These are phyloP conservation scores for Conoideocrella luteorostrata DNA, from an alignment of 2,329 filamentous ascomycete species.

Conservation along the genomic window DNA sequence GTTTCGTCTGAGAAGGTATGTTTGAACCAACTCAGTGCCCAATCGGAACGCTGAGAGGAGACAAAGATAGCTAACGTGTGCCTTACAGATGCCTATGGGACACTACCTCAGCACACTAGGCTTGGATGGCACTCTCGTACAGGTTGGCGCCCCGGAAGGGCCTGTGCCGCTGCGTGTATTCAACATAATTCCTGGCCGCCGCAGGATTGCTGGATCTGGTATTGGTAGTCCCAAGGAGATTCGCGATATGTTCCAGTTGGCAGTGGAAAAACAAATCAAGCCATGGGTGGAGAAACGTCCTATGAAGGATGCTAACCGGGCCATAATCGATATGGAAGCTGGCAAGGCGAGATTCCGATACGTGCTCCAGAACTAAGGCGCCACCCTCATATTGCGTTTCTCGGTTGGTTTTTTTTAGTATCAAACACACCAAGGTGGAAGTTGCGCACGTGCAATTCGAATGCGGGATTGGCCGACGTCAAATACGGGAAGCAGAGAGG, in stretches of 20 bases:
- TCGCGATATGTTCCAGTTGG: conserved; percentile 52
- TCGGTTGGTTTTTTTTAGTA: too few relatives aligned
- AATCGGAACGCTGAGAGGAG: too few relatives aligned
- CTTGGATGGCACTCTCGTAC: conserved; percentile 54
- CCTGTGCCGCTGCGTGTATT: conserved; percentile 22
- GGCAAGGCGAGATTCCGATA: conserved; percentile 46
- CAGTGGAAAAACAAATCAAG: conserved; percentile 46
- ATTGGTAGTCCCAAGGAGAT: conserved; percentile 51
- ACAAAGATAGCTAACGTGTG: not conserved
- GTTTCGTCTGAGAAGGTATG: conserved; percentile 34
- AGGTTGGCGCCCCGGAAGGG: conserved; percentile 43
- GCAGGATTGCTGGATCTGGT: conserved; percentile 37
- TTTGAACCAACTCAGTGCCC: not conserved
- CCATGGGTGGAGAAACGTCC: conserved; percentile 50
- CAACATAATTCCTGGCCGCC: conserved; percentile 48
- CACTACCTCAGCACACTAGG: conserved; percentile 55
- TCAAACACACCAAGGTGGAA: too few relatives aligned
- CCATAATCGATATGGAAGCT: conserved; percentile 48
- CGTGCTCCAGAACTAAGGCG: conserved; percentile 34
- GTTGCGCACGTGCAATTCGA: too few relatives aligned
- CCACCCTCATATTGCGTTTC: not conserved
- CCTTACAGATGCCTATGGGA: conserved; percentile 47
- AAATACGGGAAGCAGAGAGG: not conserved
- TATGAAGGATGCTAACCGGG: conserved; percentile 50
- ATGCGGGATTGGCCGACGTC: not conserved